These are phyloP conservation scores for Cyphellophora europaea DNA, from an alignment of 2,329 filamentous ascomycete genomes.

Conservation along the genomic window DNA sequence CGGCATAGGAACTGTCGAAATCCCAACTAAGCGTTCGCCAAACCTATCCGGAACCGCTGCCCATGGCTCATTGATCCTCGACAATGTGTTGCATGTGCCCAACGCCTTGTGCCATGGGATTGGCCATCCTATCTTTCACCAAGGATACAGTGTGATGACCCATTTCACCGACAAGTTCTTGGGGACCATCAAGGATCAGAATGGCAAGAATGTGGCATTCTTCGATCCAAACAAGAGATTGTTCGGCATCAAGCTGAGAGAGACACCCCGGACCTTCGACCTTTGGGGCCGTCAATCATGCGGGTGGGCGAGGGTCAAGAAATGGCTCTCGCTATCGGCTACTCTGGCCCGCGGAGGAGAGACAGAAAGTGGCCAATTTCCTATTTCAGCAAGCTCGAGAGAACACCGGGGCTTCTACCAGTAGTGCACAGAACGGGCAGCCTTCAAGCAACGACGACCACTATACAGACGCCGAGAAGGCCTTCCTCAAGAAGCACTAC, in stretches of 20 bases:
- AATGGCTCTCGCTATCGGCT: too few relatives aligned
- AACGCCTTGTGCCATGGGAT: conserved; percentile 9
- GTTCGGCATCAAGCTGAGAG: conserved; percentile 7
- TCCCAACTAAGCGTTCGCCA: conserved; percentile 7
- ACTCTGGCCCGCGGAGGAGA: too few relatives aligned
- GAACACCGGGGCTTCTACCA: too few relatives aligned
- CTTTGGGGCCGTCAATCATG: too few relatives aligned
- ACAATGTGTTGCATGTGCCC: conserved; percentile 10
- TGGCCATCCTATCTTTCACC: conserved; percentile 1
- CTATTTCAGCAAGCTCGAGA: too few relatives aligned
- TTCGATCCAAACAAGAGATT: conserved; percentile 3
- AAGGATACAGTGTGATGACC: conserved; percentile 1
- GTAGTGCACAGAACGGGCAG: too few relatives aligned
- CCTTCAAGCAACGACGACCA: too few relatives aligned
- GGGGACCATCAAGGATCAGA: conserved; percentile 1
- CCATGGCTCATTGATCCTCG: conserved; percentile 5
- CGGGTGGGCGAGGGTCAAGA: too few relatives aligned
- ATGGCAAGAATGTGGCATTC: conserved; percentile 5
- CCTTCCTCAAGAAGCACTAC: conserved; percentile 27
- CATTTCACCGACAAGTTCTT: not conserved
- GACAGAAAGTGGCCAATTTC: too few relatives aligned
- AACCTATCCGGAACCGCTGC: conserved; percentile 3
- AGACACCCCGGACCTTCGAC: too few relatives aligned
- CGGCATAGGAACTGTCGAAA: conserved; percentile 3
- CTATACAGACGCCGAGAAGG: conserved; percentile 21